Evolutionary conservation across 2,329 filamentous ascomycete species (phyloP).

Genomic region (Amesomyces nigricolor): DNA sequence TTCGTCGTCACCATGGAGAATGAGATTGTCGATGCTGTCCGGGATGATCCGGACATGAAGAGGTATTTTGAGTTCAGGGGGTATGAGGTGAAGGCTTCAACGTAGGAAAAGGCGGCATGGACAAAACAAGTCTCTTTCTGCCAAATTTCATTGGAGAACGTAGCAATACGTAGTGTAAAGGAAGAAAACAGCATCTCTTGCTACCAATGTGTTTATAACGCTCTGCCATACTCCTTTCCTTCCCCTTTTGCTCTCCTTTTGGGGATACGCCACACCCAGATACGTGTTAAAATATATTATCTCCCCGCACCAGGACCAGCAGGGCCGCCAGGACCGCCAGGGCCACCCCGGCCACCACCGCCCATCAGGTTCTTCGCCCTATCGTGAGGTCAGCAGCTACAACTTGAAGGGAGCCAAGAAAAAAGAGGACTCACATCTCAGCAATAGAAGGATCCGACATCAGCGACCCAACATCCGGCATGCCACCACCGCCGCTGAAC

Average conservation of each 20-base stretch:
- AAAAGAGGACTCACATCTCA: slow-evolving; percentile 67
- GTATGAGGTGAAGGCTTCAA: slow-evolving; percentile 21
- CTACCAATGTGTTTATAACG: too few relatives aligned
- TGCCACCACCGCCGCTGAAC: slow-evolving; percentile 71
- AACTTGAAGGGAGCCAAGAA: not conserved
- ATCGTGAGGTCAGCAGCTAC: slow-evolving; percentile 1
- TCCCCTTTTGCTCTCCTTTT: too few relatives aligned
- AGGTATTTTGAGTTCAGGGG: slow-evolving; percentile 32
- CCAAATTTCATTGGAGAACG: too few relatives aligned
- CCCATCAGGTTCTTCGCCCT: slow-evolving; percentile 31
- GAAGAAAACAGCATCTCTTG: too few relatives aligned
- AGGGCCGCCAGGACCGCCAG: not conserved
- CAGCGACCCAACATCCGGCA: slow-evolving; percentile 78
- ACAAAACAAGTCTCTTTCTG: too few relatives aligned
- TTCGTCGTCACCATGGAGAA: slow-evolving; percentile 35
- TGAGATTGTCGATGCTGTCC: slow-evolving; percentile 28
- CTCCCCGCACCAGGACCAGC: slow-evolving; percentile 6
- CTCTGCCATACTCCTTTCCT: too few relatives aligned
- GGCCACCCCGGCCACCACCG: slow-evolving; percentile 19
- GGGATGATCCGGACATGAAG: slow-evolving; percentile 33
- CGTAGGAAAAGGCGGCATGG: not conserved
- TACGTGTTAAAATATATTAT: not conserved
- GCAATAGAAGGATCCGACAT: slow-evolving; percentile 92
- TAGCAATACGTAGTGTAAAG: too few relatives aligned
- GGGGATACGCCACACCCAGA: too few relatives aligned